Base-by-base conservation (phyloP, 225 moss, liverwort and hornwort species). In the Sphagnum tenellum region DNA sequence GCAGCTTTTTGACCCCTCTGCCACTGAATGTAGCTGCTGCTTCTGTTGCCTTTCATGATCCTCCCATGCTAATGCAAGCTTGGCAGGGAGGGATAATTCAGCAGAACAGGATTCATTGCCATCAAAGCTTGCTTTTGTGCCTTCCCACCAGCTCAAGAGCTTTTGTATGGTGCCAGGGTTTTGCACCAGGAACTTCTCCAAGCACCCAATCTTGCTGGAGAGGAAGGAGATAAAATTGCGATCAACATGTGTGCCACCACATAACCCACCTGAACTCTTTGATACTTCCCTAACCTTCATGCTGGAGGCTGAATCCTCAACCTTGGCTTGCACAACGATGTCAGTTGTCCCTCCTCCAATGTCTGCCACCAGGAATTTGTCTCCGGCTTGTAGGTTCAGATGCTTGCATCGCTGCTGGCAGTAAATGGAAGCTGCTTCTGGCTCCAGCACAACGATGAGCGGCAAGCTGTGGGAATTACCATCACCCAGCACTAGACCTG, bases 331-430 rank as follows among this genome's bases (percentile, higher is more conserved):
- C 29, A 83, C 75, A 4, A 89, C 89, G 48, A 89, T 76, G 63
- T 89, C 83, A 0, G 75, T 80, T 3, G 86, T 89, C 7, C 89
- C 89, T 12, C 89, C 89, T 4, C 88, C 85, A 11, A 80, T 69
- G 44, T 88, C 88, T 2, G 74, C 85, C 4, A 82, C 82, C 3
- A 86, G 73, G 11, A 89, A 81, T 68, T 71, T 86, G 56, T 83
- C 86, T 2, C 65, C 64, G 1, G 29, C 9, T 52, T 10, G 7
- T 44, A 47, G 53, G 44, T 45, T 69, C 48, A 50, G n/a, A 8
- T 61, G 14, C 7, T 65, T 29, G 12, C 47, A 49, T 5, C 69
- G 63, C 49, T 50, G 13, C 49, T 52, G 48, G 49, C 65, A 75
- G 60, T 69, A 70, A 9, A 72, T 14, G 4, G 77, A 29, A 29